phyloP scores from a whole-genome alignment of 805 yeast species.

The Saccharomyces jurei region DNA sequence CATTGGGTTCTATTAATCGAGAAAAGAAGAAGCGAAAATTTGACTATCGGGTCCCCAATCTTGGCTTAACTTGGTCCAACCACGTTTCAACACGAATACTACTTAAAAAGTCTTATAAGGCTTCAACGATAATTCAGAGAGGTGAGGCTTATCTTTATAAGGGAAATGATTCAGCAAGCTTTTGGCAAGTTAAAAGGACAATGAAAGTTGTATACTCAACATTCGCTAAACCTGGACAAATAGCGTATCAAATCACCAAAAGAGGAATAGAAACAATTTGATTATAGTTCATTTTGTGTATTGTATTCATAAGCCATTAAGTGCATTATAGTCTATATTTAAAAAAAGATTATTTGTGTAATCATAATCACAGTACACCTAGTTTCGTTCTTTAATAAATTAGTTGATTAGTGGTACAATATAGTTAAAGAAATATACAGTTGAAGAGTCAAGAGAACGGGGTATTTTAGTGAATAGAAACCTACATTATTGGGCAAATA shows the following conservation, averaged over 20 bases:
- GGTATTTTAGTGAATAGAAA: background rate
- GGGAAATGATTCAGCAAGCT: conserved; percentile 26
- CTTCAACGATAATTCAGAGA: conserved; percentile 26
- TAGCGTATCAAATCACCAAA: conserved; percentile 18
- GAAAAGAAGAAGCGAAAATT: conserved; percentile 25
- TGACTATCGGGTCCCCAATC: conserved; percentile 40
- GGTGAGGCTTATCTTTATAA: conserved; percentile 28
- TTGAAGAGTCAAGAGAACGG: background rate
- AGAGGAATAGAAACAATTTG: conserved; percentile 20
- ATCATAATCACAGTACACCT: background rate
- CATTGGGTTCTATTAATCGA: background rate
- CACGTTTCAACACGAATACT: conserved; percentile 43
- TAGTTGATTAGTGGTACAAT: background rate
- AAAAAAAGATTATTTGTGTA: background rate
- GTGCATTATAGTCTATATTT: background rate
- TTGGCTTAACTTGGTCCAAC: conserved; percentile 51
- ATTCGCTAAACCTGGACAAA: conserved; percentile 18
- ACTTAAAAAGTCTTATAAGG: conserved; percentile 37
- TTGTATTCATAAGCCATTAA: background rate
- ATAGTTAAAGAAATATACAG: background rate
- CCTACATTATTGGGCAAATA: background rate
- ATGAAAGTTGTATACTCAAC: conserved; percentile 38
- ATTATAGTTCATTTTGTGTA: background rate
- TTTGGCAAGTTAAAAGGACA: conserved; percentile 31
- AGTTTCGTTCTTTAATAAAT: background rate